Evolutionary conservation across 148 eudicot genomes (phyloP), one percentile per base, ranked within the genome.

Genomic region (Silene conica): DNA sequence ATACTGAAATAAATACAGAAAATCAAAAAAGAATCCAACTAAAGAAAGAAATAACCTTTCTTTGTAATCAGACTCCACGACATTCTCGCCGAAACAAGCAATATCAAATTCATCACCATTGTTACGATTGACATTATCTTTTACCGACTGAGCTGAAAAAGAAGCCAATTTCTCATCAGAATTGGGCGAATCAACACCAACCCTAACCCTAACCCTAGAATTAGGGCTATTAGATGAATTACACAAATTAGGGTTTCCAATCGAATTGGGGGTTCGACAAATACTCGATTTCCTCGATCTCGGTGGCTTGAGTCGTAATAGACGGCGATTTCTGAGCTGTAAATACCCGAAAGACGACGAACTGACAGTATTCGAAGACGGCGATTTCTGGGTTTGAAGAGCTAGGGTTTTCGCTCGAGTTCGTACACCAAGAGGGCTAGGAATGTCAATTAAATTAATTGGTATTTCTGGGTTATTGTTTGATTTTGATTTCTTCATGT

Each of bases 321-420:
- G 76, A 0, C 85, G 74, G 2, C 87, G 78, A 68, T 79, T 85
- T 18, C 87, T 72, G 18, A 85, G 87, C 80, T 85, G 82, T 15
- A 85, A 77, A 57, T 79, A 82, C 0, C 75, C 78, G 2, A 68
- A 76, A 25, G 62, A 20, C n/a, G 75, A 46, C 50, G 79, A 45
- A 62, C 34, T 62, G 11, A 58, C 62, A 21, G 62, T 38, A 38
- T 38, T 50, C 19, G 67, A 72, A 72, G 5, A 54, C 1, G 69
- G 3, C 1, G 69, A 7, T 34, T 19, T 11, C 63, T 15, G 50
- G 48, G 54, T 73, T 46, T 74, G 78, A 16, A 80, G 26, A 63
- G 87, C 87, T 57, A 79, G 82, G 76, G 87, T 78, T 75, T 76
- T 80, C 21, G 87, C 87, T 13, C 87, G 76, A 14, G 87, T 85